Evolutionary conservation across 2,329 filamentous ascomycete species (phyloP), one percentile per base, ranked within the genome.

Genomic region (Neonectria sp.): DNA sequence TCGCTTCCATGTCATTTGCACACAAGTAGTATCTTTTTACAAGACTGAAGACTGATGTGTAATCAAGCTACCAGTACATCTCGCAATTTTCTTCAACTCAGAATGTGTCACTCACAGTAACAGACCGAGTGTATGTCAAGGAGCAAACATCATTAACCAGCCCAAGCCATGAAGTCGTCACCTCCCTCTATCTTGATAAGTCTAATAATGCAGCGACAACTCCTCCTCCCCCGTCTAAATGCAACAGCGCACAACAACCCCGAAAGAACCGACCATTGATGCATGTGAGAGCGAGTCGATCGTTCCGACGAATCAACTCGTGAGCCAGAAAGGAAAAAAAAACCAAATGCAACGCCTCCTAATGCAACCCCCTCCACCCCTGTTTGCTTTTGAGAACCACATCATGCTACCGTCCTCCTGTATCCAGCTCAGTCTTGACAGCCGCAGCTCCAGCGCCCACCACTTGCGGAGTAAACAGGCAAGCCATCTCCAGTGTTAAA

Each of bases 401-500:
- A 77, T 71, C 73, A 77, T 77, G 74, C 73, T 73, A 72, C 73
- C 74, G 69, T 24, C n/a, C 73, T 72, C 73, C 61, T 65, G 52
- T 78, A 69, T 75, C 76, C 67, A 81, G 76, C 69, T 82, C 81
- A 71, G 81, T 81, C 69, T 84, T 82, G 76, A 85, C 81, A 72
- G 79, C 79, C 68, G 81, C 76, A 64, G 82, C 82, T 67, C 79
- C 80, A 72, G 82, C 79, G 68, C 82, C 82, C 71, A 82, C 80
- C 68, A 78, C 79, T 68, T 53, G 51, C 25, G 83, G 80, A 75
- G 86, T 89, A 79, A 94, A 93, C 57, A 94, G 84, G 73, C 90
- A 85, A 75, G 89, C 89, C 91, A 93, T 92, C 79, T 93, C 88
- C 68, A 93, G 83, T 8, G 89, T 92, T 72, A 92, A 83, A 77